phyloP scores from a whole-genome alignment of 495 filamentous ascomycete genomes.

The Penicillium dipodomyicola region DNA sequence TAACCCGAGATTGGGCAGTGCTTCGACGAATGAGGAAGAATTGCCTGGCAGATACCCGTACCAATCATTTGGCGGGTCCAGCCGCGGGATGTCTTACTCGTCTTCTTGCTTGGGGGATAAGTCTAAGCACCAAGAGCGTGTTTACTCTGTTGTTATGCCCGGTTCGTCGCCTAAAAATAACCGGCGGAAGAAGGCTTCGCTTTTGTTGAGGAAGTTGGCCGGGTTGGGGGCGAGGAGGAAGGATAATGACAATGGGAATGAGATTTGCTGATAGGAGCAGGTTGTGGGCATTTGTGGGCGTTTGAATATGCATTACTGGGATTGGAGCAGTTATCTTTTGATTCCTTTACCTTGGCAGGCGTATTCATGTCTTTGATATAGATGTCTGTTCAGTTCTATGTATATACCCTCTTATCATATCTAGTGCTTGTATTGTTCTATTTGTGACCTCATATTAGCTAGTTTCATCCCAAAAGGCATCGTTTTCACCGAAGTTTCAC shows the following conservation, averaged over 20 bases:
- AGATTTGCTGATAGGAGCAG: neutral
- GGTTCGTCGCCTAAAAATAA: neutral
- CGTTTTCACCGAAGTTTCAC: neutral
- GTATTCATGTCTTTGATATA: neutral
- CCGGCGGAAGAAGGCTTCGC: slow-evolving; percentile 17
- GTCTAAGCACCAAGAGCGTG: slow-evolving; percentile 2
- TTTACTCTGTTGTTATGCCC: slow-evolving; percentile 13
- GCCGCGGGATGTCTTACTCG: slow-evolving; percentile 1
- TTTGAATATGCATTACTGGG: neutral
- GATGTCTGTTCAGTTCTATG: neutral
- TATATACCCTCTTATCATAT: slow-evolving; percentile 3
- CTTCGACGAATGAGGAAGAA: neutral
- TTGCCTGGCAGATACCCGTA: neutral
- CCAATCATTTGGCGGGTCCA: slow-evolving; percentile 1
- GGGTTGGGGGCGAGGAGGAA: slow-evolving; percentile 19
- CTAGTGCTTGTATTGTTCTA: neutral
- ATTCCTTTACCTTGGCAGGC: neutral
- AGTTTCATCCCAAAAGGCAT: neutral
- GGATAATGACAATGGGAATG: slow-evolving; percentile 2
- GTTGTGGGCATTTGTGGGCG: neutral
- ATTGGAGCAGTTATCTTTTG: neutral
- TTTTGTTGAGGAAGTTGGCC: slow-evolving; percentile 26
- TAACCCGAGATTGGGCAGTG: neutral
- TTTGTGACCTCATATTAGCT: too few species aligned
- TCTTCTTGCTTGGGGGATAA: slow-evolving; percentile 1